Evolutionary conservation across 192 early-diverging fungal genomes (phyloP), one percentile per base, ranked within the genome.

Genomic region (Gaertneriomyces semiglobifer): DNA sequence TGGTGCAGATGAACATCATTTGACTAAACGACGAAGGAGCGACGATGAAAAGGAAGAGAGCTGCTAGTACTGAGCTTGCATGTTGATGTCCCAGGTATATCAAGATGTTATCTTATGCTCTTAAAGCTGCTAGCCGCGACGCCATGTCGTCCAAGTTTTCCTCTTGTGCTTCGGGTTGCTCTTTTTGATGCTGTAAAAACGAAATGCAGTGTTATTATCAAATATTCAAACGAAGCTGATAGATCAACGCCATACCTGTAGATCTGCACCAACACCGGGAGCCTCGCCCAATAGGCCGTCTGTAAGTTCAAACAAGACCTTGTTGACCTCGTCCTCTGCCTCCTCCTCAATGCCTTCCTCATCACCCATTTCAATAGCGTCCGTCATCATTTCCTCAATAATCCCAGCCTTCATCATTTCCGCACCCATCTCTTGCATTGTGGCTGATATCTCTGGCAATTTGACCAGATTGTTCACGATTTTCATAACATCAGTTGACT

Each of bases 361-460:
- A 48, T 96, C 93, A 64, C 89, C 71, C 55, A 76, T 78, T 44
- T 94, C 94, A 66, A 98, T 83, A 56, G 90, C 85, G 70, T 96
- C 94, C 60, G 89, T 81, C 52, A 96, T 84, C 93, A 96, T 97
- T 74, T 98, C 96, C 71, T 92, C 89, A 58, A 98, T 95, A 63
- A 98, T 85, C 14, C 94, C 94, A 3, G 96, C 93, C 92, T 90
- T 96, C 77, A 91, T 94, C 96, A 98, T 96, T 75, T 98, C 96
- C 81, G 77, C 87, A 8, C 89, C 87, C 89, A 98, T 88, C 79
- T 97, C 92, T 70, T 89, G 88, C 87, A 98, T 90, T 11, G 85
- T 81, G 25, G 81, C 65, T 52, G 88, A 84, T 44, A 98, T 85
- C 77, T 93, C 86, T 38, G 93, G 94, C 44, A 98, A 71, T 65